Conservation (phyloP, 805 yeast genomes). For the Candida fluviatilis region DNA sequence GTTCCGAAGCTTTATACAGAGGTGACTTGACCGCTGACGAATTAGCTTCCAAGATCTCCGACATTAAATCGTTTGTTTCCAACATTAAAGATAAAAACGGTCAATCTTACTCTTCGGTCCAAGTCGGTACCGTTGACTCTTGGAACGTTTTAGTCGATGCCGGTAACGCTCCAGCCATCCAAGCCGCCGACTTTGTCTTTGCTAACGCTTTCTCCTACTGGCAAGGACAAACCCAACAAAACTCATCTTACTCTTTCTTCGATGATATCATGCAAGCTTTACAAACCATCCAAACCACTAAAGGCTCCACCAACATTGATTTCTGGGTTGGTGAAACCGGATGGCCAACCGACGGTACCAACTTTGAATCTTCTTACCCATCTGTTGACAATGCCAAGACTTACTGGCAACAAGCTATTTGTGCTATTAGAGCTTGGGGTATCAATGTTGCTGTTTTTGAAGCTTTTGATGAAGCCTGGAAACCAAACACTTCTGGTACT, state of each 20-base stretch:
- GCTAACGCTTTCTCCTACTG: conserved; percentile 98
- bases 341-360: conserved; percentile 88
- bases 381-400: conserved; percentile 65
- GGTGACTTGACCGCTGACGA: conserved; percentile 71
- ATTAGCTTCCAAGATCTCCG: conserved; percentile 64
- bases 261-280: conserved; percentile 98
- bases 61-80: conserved; percentile 55
- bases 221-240: conserved; percentile 89
- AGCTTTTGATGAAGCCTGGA: conserved; percentile 96
- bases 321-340: conserved; percentile 99
- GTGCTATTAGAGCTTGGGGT: conserved; percentile 96
- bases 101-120: conserved; percentile 61
- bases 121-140: conserved; percentile 93
- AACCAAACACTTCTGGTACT: conserved; percentile 85
- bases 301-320: conserved; percentile 80
- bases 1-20: conserved; percentile 95
- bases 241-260: conserved; percentile 86
- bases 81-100: conserved; percentile 77
- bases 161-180: conserved; percentile 61
- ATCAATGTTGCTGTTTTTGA: conserved; percentile 88
- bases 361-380: conserved; percentile 65
- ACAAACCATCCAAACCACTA: conserved; percentile 77
- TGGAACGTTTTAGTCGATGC: conserved; percentile 92
- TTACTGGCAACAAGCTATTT: conserved; percentile 85
- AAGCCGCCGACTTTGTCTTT: conserved; percentile 79